These are phyloP conservation scores for Carex scoparia DNA, from an alignment of 176 grass and related monocot species.

Conservation along the genomic window DNA sequence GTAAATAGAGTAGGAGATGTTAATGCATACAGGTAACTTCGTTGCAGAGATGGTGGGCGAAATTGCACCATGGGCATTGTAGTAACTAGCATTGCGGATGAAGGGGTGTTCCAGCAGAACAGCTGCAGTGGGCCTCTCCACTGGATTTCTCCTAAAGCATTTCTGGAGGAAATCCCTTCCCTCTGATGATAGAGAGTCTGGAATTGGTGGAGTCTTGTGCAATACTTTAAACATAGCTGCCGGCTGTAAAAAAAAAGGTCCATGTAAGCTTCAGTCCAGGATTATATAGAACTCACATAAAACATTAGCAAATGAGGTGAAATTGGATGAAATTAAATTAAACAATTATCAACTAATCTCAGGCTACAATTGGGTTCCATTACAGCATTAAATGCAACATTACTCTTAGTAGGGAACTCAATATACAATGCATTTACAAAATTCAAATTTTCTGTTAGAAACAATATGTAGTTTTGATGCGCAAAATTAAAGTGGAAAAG, in stretches of 20 bases:
- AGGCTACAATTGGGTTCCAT: background rate
- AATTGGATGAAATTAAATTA: background rate
- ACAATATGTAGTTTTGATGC: background rate
- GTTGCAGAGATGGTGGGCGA: background rate
- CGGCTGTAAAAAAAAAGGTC: constrained; percentile 35
- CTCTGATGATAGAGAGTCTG: constrained; percentile 57
- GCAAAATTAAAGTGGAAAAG: constrained; percentile 25
- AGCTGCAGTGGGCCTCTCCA: constrained; percentile 59
- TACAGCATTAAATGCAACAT: background rate
- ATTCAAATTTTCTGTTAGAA: constrained; percentile 14
- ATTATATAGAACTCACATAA: background rate
- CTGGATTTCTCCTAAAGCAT: constrained; percentile 84
- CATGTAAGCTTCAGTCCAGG: constrained; percentile 4
- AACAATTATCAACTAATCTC: constrained; percentile 17
- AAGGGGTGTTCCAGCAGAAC: constrained; percentile 78
- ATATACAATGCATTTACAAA: background rate
- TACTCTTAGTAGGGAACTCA: background rate
- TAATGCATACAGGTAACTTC: background rate
- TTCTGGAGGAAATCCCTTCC: constrained; percentile 73
- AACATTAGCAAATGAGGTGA: background rate
- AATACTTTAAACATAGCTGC: constrained; percentile 96
- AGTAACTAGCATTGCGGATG: constrained; percentile 58
- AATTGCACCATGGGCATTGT: constrained; percentile 60
- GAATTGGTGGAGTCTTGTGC: constrained; percentile 62
- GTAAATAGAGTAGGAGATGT: background rate